These are phyloP conservation scores for Candida sp. DNA, from an alignment of 1,139 yeast genomes.

Conservation along the genomic window DNA sequence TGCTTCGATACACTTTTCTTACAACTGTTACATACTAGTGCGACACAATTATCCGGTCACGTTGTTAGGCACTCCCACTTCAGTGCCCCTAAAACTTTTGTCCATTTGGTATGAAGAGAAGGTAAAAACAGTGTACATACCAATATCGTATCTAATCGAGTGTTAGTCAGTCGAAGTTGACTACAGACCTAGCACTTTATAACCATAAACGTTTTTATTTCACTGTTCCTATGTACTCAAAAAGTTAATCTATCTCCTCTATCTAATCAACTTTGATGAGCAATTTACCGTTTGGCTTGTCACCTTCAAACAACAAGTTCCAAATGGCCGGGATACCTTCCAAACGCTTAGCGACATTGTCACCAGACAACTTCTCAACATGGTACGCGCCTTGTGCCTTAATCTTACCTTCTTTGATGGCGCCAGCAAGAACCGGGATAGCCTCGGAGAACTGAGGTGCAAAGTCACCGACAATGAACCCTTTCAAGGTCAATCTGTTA, in stretches of 20 bases:
- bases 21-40: no score
- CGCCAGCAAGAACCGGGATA: conserved; percentile 31
- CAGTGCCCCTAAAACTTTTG: no score
- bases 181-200: background rate
- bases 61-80: no score
- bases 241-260: no score
- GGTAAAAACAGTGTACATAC: no score
- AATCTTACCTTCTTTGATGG: conserved; percentile 46
- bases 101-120: no score
- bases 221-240: background rate
- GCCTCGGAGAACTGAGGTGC: conserved; percentile 37
- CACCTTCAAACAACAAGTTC: conserved; percentile 29
- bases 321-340: conserved; percentile 30
- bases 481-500: conserved; percentile 52
- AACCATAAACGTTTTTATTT: background rate
- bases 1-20: no score
- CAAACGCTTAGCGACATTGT: conserved; percentile 20
- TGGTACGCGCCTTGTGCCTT: conserved; percentile 25
- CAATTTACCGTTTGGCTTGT: conserved; percentile 37
- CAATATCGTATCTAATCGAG: no score
- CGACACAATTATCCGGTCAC: no score
- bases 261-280: conserved; percentile 26
- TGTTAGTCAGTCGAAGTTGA: no score
- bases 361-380: conserved; percentile 10
- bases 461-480: conserved; percentile 50